These are phyloP conservation scores for Apiospora arundinis DNA, from an alignment of 2,329 filamentous ascomycete genomes.

Conservation along the genomic window DNA sequence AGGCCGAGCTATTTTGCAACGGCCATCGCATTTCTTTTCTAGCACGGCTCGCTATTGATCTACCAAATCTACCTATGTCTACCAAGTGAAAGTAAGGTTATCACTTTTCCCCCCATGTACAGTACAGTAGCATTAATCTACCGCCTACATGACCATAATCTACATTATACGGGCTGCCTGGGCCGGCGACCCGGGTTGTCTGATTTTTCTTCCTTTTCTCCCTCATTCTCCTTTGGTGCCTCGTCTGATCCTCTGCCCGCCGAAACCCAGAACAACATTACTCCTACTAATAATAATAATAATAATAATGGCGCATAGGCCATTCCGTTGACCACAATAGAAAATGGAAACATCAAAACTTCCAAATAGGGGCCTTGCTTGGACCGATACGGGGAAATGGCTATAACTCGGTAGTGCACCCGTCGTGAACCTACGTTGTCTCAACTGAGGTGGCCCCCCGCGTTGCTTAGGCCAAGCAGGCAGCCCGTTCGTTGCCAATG, in stretches of 20 bases:
- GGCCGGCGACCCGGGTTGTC: slow-evolving; percentile 4
- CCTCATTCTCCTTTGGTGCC: not conserved
- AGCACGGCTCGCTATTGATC: slow-evolving; percentile 1
- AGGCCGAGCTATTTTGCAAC: slow-evolving; percentile 9
- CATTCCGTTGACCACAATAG: not conserved
- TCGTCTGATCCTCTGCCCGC: not conserved
- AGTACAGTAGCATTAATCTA: not conserved
- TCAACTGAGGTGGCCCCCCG: not conserved
- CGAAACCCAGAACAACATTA: slow-evolving; percentile 5
- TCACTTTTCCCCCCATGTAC: not conserved
- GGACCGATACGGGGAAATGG: not conserved
- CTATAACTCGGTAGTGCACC: not conserved
- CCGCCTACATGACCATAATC: not conserved
- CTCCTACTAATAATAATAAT: too few species aligned
- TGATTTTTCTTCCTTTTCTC: not conserved
- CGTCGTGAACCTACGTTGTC: slow-evolving; percentile 1
- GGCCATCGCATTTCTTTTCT: slow-evolving; percentile 2
- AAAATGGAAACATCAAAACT: not conserved
- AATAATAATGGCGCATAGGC: not conserved
- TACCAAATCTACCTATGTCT: too few species aligned
- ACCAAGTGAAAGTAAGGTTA: not conserved
- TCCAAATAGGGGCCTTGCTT: slow-evolving; percentile 1
- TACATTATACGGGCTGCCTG: not conserved
- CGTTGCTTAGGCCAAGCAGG: slow-evolving; percentile 7
- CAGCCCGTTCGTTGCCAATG: not conserved